Percentiles rank a stretch among this genome's conserved stretches.
phyloP scores from a whole-genome alignment of 768 basidiomycete species.

The Omphalotus guepiniiformis region DNA sequence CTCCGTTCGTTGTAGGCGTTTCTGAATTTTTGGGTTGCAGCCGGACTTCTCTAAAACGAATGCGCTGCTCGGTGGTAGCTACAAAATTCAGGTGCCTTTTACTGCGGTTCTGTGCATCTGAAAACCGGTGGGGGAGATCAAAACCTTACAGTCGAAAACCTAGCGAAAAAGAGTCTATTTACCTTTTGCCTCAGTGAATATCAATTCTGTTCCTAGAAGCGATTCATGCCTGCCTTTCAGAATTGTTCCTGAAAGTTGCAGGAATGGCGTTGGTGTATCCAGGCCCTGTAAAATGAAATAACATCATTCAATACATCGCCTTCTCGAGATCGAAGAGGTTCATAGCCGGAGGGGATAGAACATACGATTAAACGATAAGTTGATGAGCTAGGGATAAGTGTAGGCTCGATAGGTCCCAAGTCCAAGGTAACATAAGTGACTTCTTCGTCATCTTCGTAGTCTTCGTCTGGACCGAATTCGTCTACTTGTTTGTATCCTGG shows the following conservation, averaged over 20 bases:
- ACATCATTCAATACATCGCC: not conserved
- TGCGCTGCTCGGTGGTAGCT: conserved; percentile 61
- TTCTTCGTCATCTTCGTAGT: conserved; percentile 57
- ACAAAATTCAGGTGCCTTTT: conserved; percentile 52
- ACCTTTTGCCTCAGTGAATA: conserved; percentile 73
- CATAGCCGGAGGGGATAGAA: conserved; percentile 9
- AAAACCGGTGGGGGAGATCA: not conserved
- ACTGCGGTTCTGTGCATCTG: conserved; percentile 43
- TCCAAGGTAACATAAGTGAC: conserved; percentile 71
- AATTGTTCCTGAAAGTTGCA: conserved; percentile 74
- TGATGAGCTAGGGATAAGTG: conserved; percentile 66
- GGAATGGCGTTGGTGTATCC: conserved; percentile 71
- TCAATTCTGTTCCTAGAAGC: conserved; percentile 70
- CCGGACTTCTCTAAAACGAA: conserved; percentile 47
- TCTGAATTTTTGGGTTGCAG: conserved; percentile 14
- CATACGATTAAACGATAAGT: conserved; percentile 74
- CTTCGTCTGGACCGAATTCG: conserved; percentile 61
- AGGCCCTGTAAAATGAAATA: conserved; percentile 46
- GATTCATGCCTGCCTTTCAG: conserved; percentile 66
- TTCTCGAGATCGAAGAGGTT: not conserved
- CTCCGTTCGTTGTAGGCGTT: not conserved
- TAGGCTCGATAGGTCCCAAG: conserved; percentile 67
- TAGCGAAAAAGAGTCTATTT: conserved; percentile 4
- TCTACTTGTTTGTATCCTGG: conserved; percentile 63
- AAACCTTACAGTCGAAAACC: conserved; percentile 5